Evolutionary conservation across 169 alveolate genomes (phyloP), one percentile per base, ranked within the genome.

Genomic region (Plasmodium inui): DNA sequence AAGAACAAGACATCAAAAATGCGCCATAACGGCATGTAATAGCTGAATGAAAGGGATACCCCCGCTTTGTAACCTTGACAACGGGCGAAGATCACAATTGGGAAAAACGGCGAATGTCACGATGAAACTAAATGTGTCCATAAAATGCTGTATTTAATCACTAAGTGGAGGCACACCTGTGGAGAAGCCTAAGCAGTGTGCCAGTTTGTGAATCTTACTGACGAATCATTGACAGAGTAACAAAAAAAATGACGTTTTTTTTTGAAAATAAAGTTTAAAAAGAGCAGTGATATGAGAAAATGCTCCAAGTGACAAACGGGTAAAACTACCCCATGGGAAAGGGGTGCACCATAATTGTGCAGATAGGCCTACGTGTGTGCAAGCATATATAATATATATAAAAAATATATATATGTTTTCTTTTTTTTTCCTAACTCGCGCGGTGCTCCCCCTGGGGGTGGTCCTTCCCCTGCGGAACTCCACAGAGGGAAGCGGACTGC

Each of bases 351-450:
- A 67, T 26, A 67, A 67, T 10, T 67, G 34, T 67, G 76, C 37
- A 67, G 39, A 28, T 67, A 67, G 9, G 57, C 44, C n/a, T 26
- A 74, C 83, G 32, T 44, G 30, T 39, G n/a, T 74, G 55, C 55
- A 39, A n/a, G 44, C 55, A 39, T 26, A 74, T 74, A 34, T 73
- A 73, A 34, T 73, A 74, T 74, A n/a, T 74, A 32, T 74, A 74
- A 30, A 73, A 74, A 30, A 73, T 73, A 73, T 73, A 73, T 73
- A 9, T 73, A 28, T 7, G 22, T 74, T n/a, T 26, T 67, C 1
- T 61, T 28, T 67, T 67, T 22, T 67, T 67, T 67, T 67, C 37
- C 61, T 12, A 50, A 14, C 12, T 50, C 22, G 22, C 9, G 61
- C 61, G 61, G 61, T 50, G 22, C 61, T 7, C 61, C 19, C 61